Evolutionary conservation across 106 monocot species (phyloP).

Genomic region (Allium cepa): DNA sequence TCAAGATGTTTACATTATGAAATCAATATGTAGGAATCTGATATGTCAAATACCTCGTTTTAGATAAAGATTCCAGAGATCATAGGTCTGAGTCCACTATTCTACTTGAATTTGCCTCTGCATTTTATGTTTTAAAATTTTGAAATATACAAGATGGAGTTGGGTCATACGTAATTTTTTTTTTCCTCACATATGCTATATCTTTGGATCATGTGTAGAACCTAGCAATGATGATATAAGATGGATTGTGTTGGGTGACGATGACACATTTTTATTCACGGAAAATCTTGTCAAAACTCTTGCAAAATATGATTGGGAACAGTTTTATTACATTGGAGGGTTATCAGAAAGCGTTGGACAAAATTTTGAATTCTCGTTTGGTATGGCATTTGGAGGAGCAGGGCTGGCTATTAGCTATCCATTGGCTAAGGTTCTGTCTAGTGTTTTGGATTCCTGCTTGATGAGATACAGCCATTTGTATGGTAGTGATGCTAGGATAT

Average conservation of each 20-base stretch:
- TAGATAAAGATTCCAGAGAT: not conserved
- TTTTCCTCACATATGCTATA: not conserved
- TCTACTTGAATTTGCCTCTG: not conserved
- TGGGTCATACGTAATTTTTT: not conserved
- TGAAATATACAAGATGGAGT: not conserved
- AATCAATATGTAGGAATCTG: not conserved
- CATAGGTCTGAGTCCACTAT: not conserved
- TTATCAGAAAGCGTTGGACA: conserved; percentile 66
- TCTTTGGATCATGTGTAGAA: conserved; percentile 1
- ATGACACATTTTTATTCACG: conserved; percentile 82
- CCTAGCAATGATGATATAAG: conserved; percentile 13
- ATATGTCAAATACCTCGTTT: not conserved
- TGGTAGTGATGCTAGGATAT: conserved; percentile 80
- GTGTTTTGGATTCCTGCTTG: conserved; percentile 68
- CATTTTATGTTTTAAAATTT: too few relatives aligned
- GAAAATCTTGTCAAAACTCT: conserved; percentile 51
- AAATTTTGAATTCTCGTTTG: conserved; percentile 48
- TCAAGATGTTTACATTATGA: not conserved
- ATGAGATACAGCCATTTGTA: conserved; percentile 66
- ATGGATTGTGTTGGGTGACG: conserved; percentile 91
- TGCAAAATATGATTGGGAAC: conserved; percentile 50
- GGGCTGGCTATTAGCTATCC: conserved; percentile 82
- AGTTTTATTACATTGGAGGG: conserved; percentile 63
- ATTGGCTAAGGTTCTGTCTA: conserved; percentile 53
- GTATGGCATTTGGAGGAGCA: conserved; percentile 86